phyloP scores from a whole-genome alignment of 2,329 filamentous ascomycete species.

The Helicocarpus griseus region DNA sequence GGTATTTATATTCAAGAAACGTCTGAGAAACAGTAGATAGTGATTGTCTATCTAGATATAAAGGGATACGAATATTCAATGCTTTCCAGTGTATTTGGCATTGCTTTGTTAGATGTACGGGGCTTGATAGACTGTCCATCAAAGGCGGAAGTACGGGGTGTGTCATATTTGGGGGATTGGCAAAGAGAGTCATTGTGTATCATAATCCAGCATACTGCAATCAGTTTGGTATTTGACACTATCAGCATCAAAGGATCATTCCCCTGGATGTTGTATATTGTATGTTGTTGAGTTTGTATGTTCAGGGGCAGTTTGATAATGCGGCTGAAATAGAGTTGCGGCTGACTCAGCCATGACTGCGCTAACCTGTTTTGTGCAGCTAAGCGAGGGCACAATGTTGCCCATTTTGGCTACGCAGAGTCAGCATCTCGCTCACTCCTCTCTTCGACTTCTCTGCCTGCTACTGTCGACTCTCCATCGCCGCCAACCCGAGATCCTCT shows the following conservation, averaged over 20 bases:
- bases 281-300: background rate
- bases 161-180: background rate
- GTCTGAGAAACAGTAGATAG: background rate
- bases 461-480: background rate
- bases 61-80: background rate
- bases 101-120: too few species aligned
- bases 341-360: background rate
- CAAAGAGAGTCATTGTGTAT: background rate
- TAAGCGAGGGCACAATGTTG: slow-evolving; percentile 32
- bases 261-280: background rate
- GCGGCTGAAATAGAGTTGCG: background rate
- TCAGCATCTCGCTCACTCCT: background rate
- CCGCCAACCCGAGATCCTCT: slow-evolving; percentile 8
- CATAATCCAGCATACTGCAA: background rate
- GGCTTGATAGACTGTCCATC: background rate
- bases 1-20: slow-evolving; percentile 1
- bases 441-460: background rate
- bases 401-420: slow-evolving; percentile 17
- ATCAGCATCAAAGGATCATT: too few species aligned
- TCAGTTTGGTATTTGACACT: background rate
- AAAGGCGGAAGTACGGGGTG: background rate
- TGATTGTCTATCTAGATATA: too few species aligned
- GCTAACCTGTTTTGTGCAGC: slow-evolving; percentile 17
- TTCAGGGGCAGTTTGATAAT: slow-evolving; percentile 1
- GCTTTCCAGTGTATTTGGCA: background rate